Evolutionary conservation across 176 grass and related monocot species (phyloP).

Genomic region (Luzula sylvatica): DNA sequence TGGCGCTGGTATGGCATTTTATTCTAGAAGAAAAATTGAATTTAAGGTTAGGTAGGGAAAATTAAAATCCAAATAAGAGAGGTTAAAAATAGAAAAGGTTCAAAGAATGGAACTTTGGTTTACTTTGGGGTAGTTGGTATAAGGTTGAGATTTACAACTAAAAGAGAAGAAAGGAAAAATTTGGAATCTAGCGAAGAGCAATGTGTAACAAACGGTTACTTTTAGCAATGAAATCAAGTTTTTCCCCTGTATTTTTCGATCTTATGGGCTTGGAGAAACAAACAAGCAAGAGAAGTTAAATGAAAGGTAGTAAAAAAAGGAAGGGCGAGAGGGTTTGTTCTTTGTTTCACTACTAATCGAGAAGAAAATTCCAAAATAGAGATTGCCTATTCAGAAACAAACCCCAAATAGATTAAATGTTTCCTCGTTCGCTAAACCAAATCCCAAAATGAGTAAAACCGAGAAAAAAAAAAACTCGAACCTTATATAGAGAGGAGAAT

Average conservation of each 20-base stretch:
- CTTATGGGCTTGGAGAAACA: conserved; percentile 8
- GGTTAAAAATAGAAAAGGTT: conserved; percentile 18
- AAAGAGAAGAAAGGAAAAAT: not conserved
- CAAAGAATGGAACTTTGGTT: not conserved
- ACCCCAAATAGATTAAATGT: not conserved
- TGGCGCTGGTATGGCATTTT: conserved; percentile 17
- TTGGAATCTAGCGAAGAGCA: conserved; percentile 4
- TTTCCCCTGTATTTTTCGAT: conserved; percentile 1
- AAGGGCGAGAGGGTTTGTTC: not conserved
- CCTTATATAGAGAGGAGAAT: not conserved
- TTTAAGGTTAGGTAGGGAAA: conserved; percentile 11
- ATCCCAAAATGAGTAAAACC: conserved; percentile 15
- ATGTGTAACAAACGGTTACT: conserved; percentile 11
- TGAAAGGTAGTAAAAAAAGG: conserved; percentile 8
- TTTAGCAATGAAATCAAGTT: not conserved
- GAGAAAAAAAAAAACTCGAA: not conserved
- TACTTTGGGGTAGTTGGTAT: conserved; percentile 8
- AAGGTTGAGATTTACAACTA: not conserved
- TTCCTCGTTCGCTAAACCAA: conserved; percentile 5
- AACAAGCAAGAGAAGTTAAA: conserved; percentile 19
- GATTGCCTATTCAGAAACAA: conserved; percentile 5
- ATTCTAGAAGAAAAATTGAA: not conserved
- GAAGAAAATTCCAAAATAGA: conserved; percentile 18
- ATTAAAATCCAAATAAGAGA: conserved; percentile 2
- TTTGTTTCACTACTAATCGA: conserved; percentile 12